Evolutionary conservation across 768 basidiomycete genomes (phyloP).

Genomic region (Russula dissimulans): DNA sequence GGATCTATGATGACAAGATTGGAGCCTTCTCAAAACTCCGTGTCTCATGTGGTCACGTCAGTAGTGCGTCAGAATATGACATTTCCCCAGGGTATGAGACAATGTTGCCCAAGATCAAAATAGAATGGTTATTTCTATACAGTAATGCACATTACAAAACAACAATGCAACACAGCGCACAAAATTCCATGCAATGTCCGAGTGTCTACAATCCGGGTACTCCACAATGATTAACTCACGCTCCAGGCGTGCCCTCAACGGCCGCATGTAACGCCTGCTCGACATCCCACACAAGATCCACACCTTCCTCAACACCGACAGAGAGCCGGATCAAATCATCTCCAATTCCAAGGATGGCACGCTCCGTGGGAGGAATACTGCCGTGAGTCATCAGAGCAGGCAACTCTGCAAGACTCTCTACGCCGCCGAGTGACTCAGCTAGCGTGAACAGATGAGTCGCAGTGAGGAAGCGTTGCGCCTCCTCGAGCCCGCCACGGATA

Average conservation of each 20-base stretch:
- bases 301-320: conserved; percentile 82
- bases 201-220: not conserved
- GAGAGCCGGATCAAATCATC: conserved; percentile 70
- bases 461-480: conserved; percentile 62
- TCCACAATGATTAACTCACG: not conserved
- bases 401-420: conserved; percentile 84
- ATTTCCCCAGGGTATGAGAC: too few relatives aligned
- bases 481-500: conserved; percentile 39
- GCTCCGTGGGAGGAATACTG: conserved; percentile 57
- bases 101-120: too few relatives aligned
- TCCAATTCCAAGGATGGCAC: conserved; percentile 64
- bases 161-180: too few relatives aligned
- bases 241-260: conserved; percentile 2
- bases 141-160: too few relatives aligned
- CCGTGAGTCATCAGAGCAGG: conserved; percentile 88
- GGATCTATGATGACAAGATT: too few relatives aligned
- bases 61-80: too few relatives aligned
- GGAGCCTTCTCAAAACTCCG: too few relatives aligned
- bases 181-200: too few relatives aligned
- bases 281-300: conserved; percentile 71
- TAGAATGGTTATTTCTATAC: too few relatives aligned
- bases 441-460: conserved; percentile 61
- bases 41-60: too few relatives aligned
- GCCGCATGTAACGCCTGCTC: conserved; percentile 51
- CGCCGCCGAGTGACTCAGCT: conserved; percentile 86